phyloP scores from a whole-genome alignment of 768 basidiomycete species.

The Leucogyrophana mollusca region DNA sequence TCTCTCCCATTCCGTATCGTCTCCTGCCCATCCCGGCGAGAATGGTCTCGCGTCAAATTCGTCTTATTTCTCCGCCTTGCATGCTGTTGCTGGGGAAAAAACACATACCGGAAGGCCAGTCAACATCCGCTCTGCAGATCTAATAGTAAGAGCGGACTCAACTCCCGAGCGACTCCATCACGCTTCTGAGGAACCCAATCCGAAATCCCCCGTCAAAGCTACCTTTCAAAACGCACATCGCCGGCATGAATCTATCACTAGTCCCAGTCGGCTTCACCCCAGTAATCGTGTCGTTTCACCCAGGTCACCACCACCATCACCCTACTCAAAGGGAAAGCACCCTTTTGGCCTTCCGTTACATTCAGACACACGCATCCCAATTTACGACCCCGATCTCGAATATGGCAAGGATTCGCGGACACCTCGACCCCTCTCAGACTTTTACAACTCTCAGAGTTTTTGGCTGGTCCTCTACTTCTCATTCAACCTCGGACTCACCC shows the following conservation, averaged over 20 bases:
- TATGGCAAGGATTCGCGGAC: constrained; percentile 7
- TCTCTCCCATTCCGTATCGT: constrained; percentile 3
- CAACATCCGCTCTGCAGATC: too few relatives aligned
- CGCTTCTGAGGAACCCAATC: too few relatives aligned
- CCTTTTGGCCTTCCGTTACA: constrained; percentile 20
- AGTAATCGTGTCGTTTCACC: constrained; percentile 4
- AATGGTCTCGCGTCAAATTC: background rate
- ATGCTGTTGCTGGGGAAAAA: too few relatives aligned
- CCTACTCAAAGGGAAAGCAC: constrained; percentile 8
- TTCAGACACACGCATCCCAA: constrained; percentile 5
- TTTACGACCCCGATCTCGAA: background rate
- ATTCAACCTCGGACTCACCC: constrained; percentile 88
- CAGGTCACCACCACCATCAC: background rate
- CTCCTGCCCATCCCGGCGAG: background rate
- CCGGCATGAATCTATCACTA: background rate
- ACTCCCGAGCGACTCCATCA: too few relatives aligned
- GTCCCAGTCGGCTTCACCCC: too few relatives aligned
- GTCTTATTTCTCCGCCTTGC: background rate
- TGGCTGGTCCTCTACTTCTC: constrained; percentile 86
- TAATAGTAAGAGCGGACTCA: too few relatives aligned
- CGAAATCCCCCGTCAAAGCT: too few relatives aligned
- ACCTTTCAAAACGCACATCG: background rate
- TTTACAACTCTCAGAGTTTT: constrained; percentile 32
- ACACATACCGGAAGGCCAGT: too few relatives aligned
- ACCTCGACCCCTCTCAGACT: constrained; percentile 6